phyloP scores from a whole-genome alignment of 1,284 basidiomycete genomes.

The Cryptococcus sp. region DNA sequence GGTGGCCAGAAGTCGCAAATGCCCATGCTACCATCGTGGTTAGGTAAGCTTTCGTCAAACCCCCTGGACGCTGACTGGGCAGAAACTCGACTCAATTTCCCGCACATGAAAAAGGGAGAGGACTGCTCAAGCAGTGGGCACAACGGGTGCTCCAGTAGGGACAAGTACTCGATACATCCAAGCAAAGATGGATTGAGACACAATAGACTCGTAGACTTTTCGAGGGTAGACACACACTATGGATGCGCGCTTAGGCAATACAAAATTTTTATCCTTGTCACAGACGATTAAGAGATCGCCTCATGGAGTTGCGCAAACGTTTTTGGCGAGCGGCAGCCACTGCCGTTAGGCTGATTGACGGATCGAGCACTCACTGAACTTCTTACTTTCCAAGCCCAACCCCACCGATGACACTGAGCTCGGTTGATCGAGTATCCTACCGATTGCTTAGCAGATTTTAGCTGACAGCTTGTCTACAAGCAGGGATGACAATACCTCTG shows the following conservation, averaged over 20 bases:
- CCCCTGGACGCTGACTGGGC: background rate
- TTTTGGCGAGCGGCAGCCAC: constrained; percentile 1
- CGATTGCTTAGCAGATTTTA: constrained; percentile 9
- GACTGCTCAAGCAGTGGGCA: constrained; percentile 45
- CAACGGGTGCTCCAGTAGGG: constrained; percentile 9
- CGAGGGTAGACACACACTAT: background rate
- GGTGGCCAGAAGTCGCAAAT: constrained; percentile 46
- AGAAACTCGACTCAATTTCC: constrained; percentile 39
- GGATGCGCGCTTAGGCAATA: too few species aligned
- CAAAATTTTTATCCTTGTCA: too few species aligned
- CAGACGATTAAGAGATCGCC: too few species aligned
- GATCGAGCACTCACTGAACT: constrained; percentile 10
- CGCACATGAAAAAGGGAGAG: constrained; percentile 41
- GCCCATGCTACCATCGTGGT: constrained; percentile 47
- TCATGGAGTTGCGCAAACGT: too few species aligned
- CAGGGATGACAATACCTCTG: constrained; percentile 7
- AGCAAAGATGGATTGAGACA: background rate
- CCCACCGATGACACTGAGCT: constrained; percentile 9
- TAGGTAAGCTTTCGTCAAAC: constrained; percentile 28
- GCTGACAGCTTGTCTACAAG: background rate
- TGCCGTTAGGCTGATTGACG: background rate
- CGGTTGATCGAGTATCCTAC: constrained; percentile 10
- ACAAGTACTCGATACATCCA: background rate
- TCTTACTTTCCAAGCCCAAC: constrained; percentile 4
- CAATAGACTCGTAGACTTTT: background rate